Conservation (phyloP, 179 eudicot species). For the Corrigiola litoralis region DNA sequence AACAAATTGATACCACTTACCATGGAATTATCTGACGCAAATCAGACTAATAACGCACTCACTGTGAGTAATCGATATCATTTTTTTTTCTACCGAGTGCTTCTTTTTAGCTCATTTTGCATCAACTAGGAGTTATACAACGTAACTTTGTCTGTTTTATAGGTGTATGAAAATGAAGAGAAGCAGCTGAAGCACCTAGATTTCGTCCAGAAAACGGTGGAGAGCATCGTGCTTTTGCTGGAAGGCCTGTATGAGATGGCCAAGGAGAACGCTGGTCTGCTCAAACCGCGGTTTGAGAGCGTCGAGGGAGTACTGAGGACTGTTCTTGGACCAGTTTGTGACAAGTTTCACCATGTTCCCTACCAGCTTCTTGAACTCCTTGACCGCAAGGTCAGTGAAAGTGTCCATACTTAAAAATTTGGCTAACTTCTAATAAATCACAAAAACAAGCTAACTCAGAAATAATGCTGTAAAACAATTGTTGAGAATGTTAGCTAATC, state of each 20-base stretch:
- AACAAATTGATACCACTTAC: too few relatives aligned
- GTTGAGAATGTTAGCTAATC: too few relatives aligned
- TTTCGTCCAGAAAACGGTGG: conserved; percentile 36
- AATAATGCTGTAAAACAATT: too few relatives aligned
- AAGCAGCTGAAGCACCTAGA: conserved; percentile 39
- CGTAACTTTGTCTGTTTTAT: too few relatives aligned
- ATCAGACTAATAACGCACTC: neutral
- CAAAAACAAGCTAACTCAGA: too few relatives aligned
- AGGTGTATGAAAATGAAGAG: conserved; percentile 12
- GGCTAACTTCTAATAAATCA: too few relatives aligned
- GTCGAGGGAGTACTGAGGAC: conserved; percentile 44
- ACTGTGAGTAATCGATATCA: neutral
- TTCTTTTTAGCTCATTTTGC: too few relatives aligned
- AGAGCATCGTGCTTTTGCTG: conserved; percentile 33
- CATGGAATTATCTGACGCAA: neutral
- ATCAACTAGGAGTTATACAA: too few relatives aligned
- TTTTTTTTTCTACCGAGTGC: too few relatives aligned
- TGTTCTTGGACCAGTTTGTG: conserved; percentile 45
- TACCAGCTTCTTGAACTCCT: conserved; percentile 44
- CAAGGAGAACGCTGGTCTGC: conserved; percentile 48
- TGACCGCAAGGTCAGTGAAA: conserved; percentile 56
- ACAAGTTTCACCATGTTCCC: conserved; percentile 47
- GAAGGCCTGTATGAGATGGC: conserved; percentile 37
- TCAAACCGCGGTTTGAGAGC: conserved; percentile 40
- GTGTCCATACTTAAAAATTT: too few relatives aligned